phyloP scores from a whole-genome alignment of 331 rosid species.

The Stylosanthes scabra region DNA sequence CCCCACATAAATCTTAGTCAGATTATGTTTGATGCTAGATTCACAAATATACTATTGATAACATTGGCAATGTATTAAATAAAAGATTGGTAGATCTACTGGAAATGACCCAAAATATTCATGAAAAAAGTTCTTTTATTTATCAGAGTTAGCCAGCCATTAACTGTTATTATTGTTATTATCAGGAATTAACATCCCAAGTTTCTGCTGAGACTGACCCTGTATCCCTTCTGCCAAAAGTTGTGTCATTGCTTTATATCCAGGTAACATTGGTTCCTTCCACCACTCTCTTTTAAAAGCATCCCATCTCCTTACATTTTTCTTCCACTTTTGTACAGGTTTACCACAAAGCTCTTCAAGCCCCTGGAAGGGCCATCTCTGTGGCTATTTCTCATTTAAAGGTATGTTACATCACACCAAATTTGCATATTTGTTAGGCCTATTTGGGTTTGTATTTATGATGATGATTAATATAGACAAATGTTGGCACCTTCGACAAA shows the following conservation, averaged over 20 bases:
- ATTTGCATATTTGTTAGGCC: constrained; percentile 15
- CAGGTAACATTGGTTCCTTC: constrained; percentile 61
- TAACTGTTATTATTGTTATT: constrained; percentile 30
- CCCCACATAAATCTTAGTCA: constrained; percentile 10
- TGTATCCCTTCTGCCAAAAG: constrained; percentile 86
- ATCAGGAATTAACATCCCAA: constrained; percentile 91
- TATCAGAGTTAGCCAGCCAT: background rate
- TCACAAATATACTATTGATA: constrained; percentile 19
- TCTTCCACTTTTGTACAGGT: constrained; percentile 52
- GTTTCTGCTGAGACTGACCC: constrained; percentile 89
- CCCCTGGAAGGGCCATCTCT: constrained; percentile 99
- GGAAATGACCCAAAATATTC: constrained; percentile 1
- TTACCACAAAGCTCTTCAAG: constrained; percentile 99
- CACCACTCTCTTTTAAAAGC: background rate
- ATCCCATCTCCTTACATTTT: background rate
- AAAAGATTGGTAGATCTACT: constrained; percentile 5
- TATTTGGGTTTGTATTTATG: constrained; percentile 1
- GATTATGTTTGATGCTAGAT: constrained; percentile 15
- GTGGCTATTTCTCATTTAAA: constrained; percentile 78
- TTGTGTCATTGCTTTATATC: constrained; percentile 84
- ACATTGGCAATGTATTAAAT: constrained; percentile 31
- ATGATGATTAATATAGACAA: background rate
- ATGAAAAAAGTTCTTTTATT: constrained; percentile 12
- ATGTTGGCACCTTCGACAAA: background rate
- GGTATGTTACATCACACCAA: constrained; percentile 50